phyloP scores from a whole-genome alignment of 768 basidiomycete species.

The Boletus rubroflammeus region DNA sequence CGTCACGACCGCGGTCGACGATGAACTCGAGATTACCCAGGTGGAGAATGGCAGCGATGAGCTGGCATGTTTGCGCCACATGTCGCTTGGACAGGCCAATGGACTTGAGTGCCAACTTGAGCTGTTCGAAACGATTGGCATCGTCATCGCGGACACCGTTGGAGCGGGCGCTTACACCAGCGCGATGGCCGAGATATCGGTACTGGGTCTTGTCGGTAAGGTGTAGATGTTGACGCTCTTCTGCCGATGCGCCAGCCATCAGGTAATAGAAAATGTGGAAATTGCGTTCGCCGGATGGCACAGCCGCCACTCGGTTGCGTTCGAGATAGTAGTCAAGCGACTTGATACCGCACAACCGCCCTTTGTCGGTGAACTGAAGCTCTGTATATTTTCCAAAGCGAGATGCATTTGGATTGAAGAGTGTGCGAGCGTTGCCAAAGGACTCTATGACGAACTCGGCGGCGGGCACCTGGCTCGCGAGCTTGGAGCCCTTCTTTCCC shows the following conservation, averaged over 20 bases:
- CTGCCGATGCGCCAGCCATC: conserved; percentile 81
- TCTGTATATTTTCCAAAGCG: conserved; percentile 98
- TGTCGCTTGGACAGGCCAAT: conserved; percentile 92
- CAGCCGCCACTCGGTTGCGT: conserved; percentile 80
- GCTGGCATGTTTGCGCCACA: conserved; percentile 93
- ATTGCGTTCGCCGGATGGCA: conserved; percentile 89
- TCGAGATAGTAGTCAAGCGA: conserved; percentile 97
- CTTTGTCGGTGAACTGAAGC: conserved; percentile 92
- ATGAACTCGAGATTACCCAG: conserved; percentile 94
- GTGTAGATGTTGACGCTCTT: conserved; percentile 87
- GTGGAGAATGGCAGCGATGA: conserved; percentile 93
- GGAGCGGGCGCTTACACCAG: conserved; percentile 39
- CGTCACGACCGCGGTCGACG: conserved; percentile 76
- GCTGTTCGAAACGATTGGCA: conserved; percentile 84
- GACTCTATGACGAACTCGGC: conserved; percentile 94
- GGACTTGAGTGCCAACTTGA: conserved; percentile 90
- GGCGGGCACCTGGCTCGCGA: conserved; percentile 81
- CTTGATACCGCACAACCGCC: conserved; percentile 84
- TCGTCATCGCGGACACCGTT: conserved; percentile 70
- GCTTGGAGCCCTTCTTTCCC: conserved; percentile 92
- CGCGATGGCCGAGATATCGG: conserved; percentile 79
- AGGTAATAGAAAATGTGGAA: conserved; percentile 99
- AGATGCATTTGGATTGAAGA: conserved; percentile 93
- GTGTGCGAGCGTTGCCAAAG: conserved; percentile 89
- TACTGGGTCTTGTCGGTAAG: conserved; percentile 78